These are phyloP conservation scores for Calonectria hongkongensis DNA, from an alignment of 2,329 filamentous ascomycete species.

Conservation along the genomic window DNA sequence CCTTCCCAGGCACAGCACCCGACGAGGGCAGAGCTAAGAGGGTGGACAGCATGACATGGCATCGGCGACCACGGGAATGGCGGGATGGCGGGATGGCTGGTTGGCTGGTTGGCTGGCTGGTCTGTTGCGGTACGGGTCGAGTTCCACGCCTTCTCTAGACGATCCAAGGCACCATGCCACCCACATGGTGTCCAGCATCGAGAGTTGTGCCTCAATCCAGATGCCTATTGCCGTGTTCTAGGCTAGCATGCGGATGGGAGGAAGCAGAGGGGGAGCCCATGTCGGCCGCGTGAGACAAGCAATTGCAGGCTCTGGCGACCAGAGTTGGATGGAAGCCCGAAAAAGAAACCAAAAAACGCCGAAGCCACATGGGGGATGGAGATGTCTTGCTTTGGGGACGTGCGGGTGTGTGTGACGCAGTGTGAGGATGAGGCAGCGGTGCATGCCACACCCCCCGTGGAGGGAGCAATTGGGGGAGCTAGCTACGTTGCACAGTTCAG, in stretches of 20 bases:
- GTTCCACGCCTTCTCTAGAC: conserved; percentile 33
- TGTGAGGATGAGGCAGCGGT: conserved; percentile 27
- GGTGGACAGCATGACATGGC: conserved; percentile 31
- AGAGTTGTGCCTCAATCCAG: conserved; percentile 11
- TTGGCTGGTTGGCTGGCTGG: conserved; percentile 28
- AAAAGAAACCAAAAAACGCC: conserved; percentile 37
- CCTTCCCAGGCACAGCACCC: conserved; percentile 36
- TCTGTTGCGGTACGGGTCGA: conserved; percentile 27
- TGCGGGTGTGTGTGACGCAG: conserved; percentile 39
- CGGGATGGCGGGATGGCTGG: conserved; percentile 35
- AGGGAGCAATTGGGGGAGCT: conserved; percentile 3
- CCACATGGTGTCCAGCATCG: conserved; percentile 22
- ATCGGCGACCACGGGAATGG: conserved; percentile 37
- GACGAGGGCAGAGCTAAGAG: conserved; percentile 32
- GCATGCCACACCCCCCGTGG: conserved; percentile 27
- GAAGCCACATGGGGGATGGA: conserved; percentile 46
- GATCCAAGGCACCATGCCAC: conserved; percentile 33
- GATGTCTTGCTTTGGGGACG: conserved; percentile 50
- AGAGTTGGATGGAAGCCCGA: conserved; percentile 4
- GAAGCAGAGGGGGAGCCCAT: neutral
- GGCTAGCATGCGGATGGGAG: neutral
- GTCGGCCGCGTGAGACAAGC: conserved; percentile 14
- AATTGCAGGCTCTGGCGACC: conserved; percentile 14
- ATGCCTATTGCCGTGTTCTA: conserved; percentile 17
- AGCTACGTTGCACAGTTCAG: conserved; percentile 27